Conservation (phyloP, 2,329 filamentous ascomycete genomes). For the Aureobasidium mangrovei region DNA sequence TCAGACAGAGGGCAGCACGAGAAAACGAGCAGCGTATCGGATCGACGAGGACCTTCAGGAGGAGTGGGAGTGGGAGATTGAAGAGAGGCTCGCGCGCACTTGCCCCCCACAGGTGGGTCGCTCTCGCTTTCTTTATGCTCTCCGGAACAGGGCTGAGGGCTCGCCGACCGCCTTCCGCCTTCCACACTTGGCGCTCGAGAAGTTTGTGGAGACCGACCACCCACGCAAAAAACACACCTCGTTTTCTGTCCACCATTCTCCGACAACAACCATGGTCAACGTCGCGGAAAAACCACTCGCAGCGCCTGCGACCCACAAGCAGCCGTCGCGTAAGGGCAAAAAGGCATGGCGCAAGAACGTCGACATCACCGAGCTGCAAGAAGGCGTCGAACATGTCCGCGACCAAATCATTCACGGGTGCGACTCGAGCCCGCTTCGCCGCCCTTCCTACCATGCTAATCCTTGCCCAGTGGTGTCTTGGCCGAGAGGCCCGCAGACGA, state of each 20-base stretch:
- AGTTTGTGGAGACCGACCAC: too few relatives aligned
- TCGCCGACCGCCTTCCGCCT: too few relatives aligned
- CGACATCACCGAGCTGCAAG: constrained; percentile 76
- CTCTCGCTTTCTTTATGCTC: too few relatives aligned
- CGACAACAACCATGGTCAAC: background rate
- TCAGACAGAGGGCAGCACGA: background rate
- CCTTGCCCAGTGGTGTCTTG: constrained; percentile 60
- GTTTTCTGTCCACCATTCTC: background rate
- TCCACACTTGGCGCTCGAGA: too few relatives aligned
- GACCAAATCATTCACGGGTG: constrained; percentile 89
- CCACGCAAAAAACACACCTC: background rate
- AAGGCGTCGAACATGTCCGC: constrained; percentile 74
- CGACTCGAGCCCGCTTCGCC: constrained; percentile 5
- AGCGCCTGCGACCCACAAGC: constrained; percentile 72
- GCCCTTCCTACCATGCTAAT: background rate
- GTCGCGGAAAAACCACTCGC: background rate
- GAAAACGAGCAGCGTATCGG: too few relatives aligned
- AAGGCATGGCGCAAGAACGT: constrained; percentile 99
- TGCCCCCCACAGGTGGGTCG: too few relatives aligned
- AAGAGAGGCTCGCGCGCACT: too few relatives aligned
- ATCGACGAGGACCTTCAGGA: too few relatives aligned
- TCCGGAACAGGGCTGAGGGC: too few relatives aligned
- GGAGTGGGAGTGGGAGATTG: too few relatives aligned
- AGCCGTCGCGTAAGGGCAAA: constrained; percentile 92
- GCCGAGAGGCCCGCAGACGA: constrained; percentile 73